Base-by-base conservation (phyloP, 768 basidiomycete genomes). In the Lepiota brunneoincarnata region DNA sequence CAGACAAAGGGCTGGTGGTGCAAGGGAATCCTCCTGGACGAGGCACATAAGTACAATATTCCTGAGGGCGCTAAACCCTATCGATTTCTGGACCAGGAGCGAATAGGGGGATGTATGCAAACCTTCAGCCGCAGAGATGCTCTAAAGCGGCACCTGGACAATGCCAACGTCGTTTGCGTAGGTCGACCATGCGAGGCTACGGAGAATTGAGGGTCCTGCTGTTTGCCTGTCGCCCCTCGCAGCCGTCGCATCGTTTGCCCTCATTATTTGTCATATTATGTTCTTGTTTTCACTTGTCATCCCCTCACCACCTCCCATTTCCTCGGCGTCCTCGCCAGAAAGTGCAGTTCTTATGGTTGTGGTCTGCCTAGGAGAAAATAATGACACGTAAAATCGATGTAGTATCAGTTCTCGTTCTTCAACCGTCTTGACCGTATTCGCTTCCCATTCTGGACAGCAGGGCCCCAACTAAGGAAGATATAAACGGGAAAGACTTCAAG, bases 391-490 rank as follows among this genome's bases (percentile, higher is more conserved):
- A 28, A 11, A 53, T 23, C 20, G 39, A 20, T 42, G 57, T 59
- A 52, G 40, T 50, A 57, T 57, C 62, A 61, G 39, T 64, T 63
- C 61, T 67, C 65, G 60, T 65, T 63, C 61, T 72, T 73, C 50
- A 73, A 64, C 57, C 82, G 72, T 51, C 80, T 77, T 43, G 87
- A 89, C 49, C 87, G 84, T 69, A 89, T 84, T 42, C 83, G 75
- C 61, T 87, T 89, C 40, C 88, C 89, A 49, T 84, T 75, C 63
- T 90, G 89, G 6, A 89, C 81, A 35, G 80, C 75, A 1, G 89
- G 87, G 1, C 89, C 89, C 76, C 87, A 86, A 40, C 89, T 90
- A 39, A 10, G 52, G 10, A 61, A 42, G 23, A 18, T 17, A 24
- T 31, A 26, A 15, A 26, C n/a, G n/a, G n/a, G 21, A 35, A 7